Conservation (phyloP, 192 early-diverging fungal genomes). For the Entomortierella parvispora region DNA sequence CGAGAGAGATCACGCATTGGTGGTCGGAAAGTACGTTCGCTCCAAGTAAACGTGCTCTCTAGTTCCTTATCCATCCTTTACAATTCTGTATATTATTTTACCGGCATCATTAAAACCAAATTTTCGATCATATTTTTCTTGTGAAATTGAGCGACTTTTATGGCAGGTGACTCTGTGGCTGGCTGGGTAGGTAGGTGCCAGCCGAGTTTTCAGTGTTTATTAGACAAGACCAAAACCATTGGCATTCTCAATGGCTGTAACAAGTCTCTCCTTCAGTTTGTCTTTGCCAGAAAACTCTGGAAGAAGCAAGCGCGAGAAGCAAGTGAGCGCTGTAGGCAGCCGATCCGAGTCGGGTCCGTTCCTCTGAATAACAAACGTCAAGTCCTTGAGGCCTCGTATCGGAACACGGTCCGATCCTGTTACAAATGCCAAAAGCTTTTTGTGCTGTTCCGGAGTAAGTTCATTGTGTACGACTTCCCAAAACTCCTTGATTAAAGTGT, state of each 20-base stretch:
- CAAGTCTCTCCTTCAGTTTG: constrained; percentile 78
- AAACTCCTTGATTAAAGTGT: constrained; percentile 80
- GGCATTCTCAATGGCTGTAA: constrained; percentile 92
- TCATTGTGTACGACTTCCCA: constrained; percentile 81
- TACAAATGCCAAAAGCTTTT: constrained; percentile 86
- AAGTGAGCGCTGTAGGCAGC: constrained; percentile 91
- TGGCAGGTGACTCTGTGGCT: too few species aligned
- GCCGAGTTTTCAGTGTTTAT: too few species aligned
- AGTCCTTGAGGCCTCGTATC: constrained; percentile 76
- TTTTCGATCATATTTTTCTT: constrained; percentile 4
- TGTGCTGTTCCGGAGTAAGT: constrained; percentile 71
- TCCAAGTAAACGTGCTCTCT: constrained; percentile 57
- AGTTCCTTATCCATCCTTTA: not conserved
- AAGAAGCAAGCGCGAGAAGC: constrained; percentile 88
- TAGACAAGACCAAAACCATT: constrained; percentile 95
- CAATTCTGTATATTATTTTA: too few species aligned
- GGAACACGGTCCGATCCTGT: constrained; percentile 93
- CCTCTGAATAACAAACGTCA: constrained; percentile 95
- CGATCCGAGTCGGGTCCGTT: constrained; percentile 91
- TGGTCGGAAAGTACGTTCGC: constrained; percentile 87
- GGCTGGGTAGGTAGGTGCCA: too few species aligned
- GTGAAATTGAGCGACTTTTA: too few species aligned
- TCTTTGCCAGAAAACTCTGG: constrained; percentile 82
- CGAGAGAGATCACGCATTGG: constrained; percentile 98
- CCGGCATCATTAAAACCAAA: too few species aligned